phyloP scores from a whole-genome alignment of 1,284 basidiomycete species.

The Lignosus rhinocerotis region DNA sequence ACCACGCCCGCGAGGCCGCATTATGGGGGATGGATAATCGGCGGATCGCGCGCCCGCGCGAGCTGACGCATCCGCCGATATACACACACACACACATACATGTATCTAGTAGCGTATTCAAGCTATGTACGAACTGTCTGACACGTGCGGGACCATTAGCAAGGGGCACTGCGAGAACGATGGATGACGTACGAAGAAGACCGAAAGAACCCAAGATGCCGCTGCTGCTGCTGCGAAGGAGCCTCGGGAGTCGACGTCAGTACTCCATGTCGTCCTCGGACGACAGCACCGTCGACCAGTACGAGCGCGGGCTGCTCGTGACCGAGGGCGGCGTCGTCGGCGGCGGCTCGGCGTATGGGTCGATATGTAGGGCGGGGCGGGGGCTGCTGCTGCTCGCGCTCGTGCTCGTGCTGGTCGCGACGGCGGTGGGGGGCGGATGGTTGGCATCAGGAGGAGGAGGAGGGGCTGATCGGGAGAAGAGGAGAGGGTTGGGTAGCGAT shows the following conservation, averaged over 20 bases:
- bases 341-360: neutral
- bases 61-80: no score
- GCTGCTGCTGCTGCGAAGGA: neutral
- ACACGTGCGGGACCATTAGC: no score
- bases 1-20: neutral
- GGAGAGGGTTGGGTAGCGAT: neutral
- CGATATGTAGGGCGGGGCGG: neutral
- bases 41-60: neutral
- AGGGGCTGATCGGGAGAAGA: no score
- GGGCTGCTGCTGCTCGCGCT: neutral
- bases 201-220: neutral
- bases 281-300: neutral
- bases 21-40: neutral
- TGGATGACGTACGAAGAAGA: neutral
- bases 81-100: no score
- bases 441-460: neutral
- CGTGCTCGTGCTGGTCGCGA: neutral
- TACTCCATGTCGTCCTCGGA: neutral
- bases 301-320: constrained; percentile 5
- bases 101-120: no score
- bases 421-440: neutral
- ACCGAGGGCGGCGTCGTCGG: constrained; percentile 1
- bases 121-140: no score
- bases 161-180: no score
- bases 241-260: neutral